Evolutionary conservation across 148 eudicot species (phyloP).

Genomic region (Camellia lanceoleosa): DNA sequence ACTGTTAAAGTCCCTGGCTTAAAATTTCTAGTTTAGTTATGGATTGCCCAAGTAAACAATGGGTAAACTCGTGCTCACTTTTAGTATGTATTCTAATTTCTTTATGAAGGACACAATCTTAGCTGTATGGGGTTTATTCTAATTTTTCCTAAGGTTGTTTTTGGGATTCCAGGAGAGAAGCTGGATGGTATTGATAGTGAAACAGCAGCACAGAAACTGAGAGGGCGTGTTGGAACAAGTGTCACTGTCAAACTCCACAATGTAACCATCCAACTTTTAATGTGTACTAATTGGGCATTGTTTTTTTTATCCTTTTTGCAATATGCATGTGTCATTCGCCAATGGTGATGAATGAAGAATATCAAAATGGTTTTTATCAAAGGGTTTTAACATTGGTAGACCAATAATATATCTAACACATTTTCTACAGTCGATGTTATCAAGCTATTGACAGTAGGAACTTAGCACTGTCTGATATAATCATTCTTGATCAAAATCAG

Average conservation of each 20-base stretch:
- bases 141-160: constrained; percentile 7
- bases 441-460: neutral
- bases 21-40: neutral
- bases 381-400: neutral
- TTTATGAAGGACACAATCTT: neutral
- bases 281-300: neutral
- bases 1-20: too few species aligned
- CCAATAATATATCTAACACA: neutral
- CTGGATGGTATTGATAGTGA: constrained; percentile 76
- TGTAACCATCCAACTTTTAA: constrained; percentile 32
- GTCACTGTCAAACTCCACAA: constrained; percentile 78
- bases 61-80: neutral
- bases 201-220: constrained; percentile 89
- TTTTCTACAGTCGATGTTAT: neutral
- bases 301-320: neutral
- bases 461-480: neutral
- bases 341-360: neutral
- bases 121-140: neutral
- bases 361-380: neutral
- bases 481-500: neutral
- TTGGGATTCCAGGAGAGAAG: constrained; percentile 57
- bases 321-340: neutral
- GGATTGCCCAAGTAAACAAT: neutral
- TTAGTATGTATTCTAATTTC: neutral
- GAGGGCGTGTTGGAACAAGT: constrained; percentile 86